phyloP scores from a whole-genome alignment of 225 moss, liverwort and hornwort species.

The Marchantia polymorpha region DNA sequence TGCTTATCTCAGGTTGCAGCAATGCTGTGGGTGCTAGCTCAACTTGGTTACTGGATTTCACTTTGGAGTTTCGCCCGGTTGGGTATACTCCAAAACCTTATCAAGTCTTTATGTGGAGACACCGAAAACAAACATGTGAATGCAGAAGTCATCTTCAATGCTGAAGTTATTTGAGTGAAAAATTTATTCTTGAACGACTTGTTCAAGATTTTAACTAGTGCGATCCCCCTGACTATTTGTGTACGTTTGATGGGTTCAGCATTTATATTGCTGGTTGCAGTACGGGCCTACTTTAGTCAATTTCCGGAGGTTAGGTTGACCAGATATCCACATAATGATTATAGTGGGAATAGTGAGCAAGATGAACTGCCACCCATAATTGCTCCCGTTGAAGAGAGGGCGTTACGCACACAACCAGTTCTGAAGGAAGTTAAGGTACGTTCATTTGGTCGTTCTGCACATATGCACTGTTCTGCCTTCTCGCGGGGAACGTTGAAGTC shows the following conservation, averaged over 20 bases:
- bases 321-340: too few species aligned
- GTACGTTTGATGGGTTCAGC: neutral
- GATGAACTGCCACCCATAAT: neutral
- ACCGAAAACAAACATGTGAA: neutral
- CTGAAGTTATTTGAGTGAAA: neutral
- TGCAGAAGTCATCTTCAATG: neutral
- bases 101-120: too few species aligned
- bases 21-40: constrained; percentile 77
- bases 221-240: neutral
- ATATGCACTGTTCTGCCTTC: too few species aligned
- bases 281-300: constrained; percentile 18
- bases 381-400: neutral
- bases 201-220: neutral
- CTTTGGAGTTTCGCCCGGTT: constrained; percentile 84
- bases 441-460: neutral
- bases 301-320: neutral
- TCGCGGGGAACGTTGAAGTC: too few species aligned
- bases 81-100: constrained; percentile 38
- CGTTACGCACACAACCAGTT: neutral
- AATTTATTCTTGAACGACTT: neutral
- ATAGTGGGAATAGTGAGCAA: neutral
- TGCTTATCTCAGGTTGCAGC: constrained; percentile 62
- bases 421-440: constrained; percentile 20
- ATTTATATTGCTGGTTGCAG: constrained; percentile 23
- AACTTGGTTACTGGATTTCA: constrained; percentile 72